Conservation (phyloP, 805 yeast species). For the Cyberlindnera euphorbiae region DNA sequence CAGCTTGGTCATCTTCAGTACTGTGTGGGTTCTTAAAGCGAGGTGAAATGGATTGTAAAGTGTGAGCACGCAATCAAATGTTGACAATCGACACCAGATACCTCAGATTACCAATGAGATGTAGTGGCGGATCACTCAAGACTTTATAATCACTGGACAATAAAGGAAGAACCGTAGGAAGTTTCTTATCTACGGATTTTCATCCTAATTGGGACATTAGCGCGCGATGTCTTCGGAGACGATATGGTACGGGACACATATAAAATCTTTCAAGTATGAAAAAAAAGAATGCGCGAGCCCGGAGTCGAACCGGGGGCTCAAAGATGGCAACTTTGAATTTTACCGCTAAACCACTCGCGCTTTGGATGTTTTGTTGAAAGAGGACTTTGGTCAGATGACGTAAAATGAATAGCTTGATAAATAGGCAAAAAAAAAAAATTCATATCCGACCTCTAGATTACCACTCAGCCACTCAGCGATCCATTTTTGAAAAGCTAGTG, state of each 20-base stretch:
- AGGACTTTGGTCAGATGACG: no score
- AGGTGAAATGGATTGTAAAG: no score
- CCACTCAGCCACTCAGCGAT: no score
- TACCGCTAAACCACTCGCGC: conserved; percentile 56
- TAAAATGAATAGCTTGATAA: no score
- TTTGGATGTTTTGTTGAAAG: not conserved
- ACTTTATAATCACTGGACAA: no score
- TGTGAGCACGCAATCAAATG: no score
- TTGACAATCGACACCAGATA: not conserved
- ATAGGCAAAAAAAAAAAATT: no score
- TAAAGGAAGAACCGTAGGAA: no score
- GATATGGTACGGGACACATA: not conserved
- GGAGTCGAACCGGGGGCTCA: conserved; percentile 59
- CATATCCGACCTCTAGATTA: no score
- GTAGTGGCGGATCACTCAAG: no score
- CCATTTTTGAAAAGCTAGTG: no score
- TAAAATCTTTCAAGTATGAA: not conserved
- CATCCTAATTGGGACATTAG: not conserved
- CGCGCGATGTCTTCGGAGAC: no score
- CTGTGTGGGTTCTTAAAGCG: not conserved
- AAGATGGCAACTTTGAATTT: conserved; percentile 54
- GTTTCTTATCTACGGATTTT: not conserved
- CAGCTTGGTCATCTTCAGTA: conserved; percentile 17
- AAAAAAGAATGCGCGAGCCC: conserved; percentile 45
- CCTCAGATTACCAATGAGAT: not conserved